A percentile compares a stretch with the other conserved stretches of the same genome.
Conservation (phyloP, 2,329 filamentous ascomycete species). For the Fusarium pseudocircinatum region DNA sequence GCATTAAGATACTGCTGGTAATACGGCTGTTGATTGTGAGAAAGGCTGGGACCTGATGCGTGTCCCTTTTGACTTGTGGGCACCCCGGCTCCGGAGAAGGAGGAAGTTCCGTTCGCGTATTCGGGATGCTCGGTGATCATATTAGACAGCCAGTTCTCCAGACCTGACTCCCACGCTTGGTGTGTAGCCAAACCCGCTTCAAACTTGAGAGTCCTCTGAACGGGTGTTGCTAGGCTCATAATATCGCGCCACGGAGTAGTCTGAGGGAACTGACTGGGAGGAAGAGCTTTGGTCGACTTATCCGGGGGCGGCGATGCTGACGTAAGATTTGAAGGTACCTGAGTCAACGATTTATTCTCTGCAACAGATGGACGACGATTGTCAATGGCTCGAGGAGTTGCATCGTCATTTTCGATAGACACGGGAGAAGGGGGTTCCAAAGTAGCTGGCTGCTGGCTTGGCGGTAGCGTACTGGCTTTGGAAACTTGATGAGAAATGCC, state of each 20-base stretch:
- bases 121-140: constrained; percentile 60
- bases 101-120: constrained; percentile 52
- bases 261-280: constrained; percentile 32
- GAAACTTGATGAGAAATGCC: constrained; percentile 41
- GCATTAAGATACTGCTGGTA: constrained; percentile 67
- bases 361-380: constrained; percentile 51
- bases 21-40: constrained; percentile 57
- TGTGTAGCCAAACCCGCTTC: constrained; percentile 77
- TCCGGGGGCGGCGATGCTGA: constrained; percentile 51
- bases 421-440: constrained; percentile 56
- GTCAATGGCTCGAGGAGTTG: constrained; percentile 33
- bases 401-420: constrained; percentile 50
- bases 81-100: constrained; percentile 40
- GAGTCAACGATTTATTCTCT: constrained; percentile 52
- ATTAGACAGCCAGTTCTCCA: constrained; percentile 67
- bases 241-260: constrained; percentile 79
- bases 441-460: constrained; percentile 30
- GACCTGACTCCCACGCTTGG: constrained; percentile 76
- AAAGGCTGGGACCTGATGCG: constrained; percentile 35
- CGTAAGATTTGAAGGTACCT: constrained; percentile 47
- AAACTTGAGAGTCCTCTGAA: constrained; percentile 78
- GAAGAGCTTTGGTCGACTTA: constrained; percentile 27
- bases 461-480: constrained; percentile 33
- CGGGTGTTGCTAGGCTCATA: constrained; percentile 69
- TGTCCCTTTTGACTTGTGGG: constrained; percentile 31